Evolutionary conservation across 192 early-diverging fungal genomes (phyloP), one percentile per base, ranked within the genome.

Genomic region (Pilobolus umbonatus): DNA sequence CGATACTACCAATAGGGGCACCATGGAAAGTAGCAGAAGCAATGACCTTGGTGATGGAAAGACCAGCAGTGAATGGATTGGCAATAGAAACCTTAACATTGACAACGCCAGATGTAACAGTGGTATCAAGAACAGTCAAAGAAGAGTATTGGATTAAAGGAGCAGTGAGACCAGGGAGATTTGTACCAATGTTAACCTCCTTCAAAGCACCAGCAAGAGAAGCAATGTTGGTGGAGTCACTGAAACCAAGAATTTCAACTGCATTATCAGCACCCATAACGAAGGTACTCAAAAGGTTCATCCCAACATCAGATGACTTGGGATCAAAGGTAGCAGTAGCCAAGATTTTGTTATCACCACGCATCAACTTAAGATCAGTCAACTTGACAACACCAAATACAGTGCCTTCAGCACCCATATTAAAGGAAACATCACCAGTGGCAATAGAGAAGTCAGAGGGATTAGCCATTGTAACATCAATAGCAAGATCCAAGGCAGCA

Each of bases 31-130:
- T 57, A 32, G 76, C 75, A 34, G 71, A 61, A 11, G 77, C 70
- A 36, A 73, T 48, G 55, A 85, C 69, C 30, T 68, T 71, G 21
- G 56, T 61, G 63, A 84, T 81, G 25, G 61, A 60, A 42, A 84
- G 54, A 12, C 67, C 62, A 35, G 80, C 72, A 25, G 57, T 47
- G 63, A 84, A 81, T n/a, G 82, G 82, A 62, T 84, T 78, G 31
- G 74, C 68, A 38, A 84, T 63, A 7, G 65, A 64, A 31, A 84
- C 76, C 15, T 57, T 54, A 19, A 76, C 74, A 60, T 58, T 57
- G 42, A 80, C 79, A 36, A 75, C 43, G 29, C 71, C 68, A 19
- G 72, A 78, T 17, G 50, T 49, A 12, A 68, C 55, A 26, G 79
- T 77, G 54, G 75, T 60, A 30, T 60, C 58, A 12, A 62, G 49